These are phyloP conservation scores for Ciborinia camelliae DNA, from an alignment of 2,329 filamentous ascomycete genomes.

Conservation along the genomic window DNA sequence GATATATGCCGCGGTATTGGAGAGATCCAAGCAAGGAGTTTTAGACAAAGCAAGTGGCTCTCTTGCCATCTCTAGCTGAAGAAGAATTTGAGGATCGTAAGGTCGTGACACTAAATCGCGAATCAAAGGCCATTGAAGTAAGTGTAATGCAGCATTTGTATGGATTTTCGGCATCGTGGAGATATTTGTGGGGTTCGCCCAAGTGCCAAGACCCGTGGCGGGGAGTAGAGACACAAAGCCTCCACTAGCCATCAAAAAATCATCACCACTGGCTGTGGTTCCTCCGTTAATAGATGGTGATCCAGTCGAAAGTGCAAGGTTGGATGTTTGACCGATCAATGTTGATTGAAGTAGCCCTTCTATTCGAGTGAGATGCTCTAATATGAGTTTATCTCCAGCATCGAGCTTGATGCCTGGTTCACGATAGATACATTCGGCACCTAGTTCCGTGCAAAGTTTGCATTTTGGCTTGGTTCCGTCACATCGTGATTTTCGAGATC, in stretches of 20 bases:
- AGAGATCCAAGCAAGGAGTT: conserved; percentile 65
- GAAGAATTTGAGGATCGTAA: conserved; percentile 76
- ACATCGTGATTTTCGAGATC: conserved; percentile 75
- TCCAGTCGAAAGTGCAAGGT: conserved; percentile 55
- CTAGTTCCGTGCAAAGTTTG: conserved; percentile 77
- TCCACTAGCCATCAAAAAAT: conserved; percentile 44
- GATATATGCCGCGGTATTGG: conserved; percentile 71
- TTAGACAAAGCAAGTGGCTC: conserved; percentile 69
- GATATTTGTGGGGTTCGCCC: conserved; percentile 66
- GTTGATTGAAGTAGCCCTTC: conserved; percentile 74
- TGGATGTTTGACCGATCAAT: conserved; percentile 51
- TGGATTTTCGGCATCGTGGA: conserved; percentile 84
- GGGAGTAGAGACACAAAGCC: conserved; percentile 55
- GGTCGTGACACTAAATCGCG: conserved; percentile 71
- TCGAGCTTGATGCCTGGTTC: conserved; percentile 86
- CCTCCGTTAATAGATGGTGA: conserved; percentile 64
- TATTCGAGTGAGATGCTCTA: conserved; percentile 74
- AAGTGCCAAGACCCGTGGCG: conserved; percentile 67
- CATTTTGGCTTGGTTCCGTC: conserved; percentile 80
- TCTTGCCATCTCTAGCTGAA: conserved; percentile 77
- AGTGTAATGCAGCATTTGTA: conserved; percentile 73
- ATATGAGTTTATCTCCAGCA: conserved; percentile 79
- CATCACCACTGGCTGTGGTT: conserved; percentile 58
- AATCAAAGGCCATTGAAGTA: conserved; percentile 78
- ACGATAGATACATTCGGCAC: conserved; percentile 79